Percentiles rank a stretch among this genome's conserved stretches.
Evolutionary conservation across 2,329 filamentous ascomycete genomes (phyloP).

Genomic region (Chaetoscypha palmicola): DNA sequence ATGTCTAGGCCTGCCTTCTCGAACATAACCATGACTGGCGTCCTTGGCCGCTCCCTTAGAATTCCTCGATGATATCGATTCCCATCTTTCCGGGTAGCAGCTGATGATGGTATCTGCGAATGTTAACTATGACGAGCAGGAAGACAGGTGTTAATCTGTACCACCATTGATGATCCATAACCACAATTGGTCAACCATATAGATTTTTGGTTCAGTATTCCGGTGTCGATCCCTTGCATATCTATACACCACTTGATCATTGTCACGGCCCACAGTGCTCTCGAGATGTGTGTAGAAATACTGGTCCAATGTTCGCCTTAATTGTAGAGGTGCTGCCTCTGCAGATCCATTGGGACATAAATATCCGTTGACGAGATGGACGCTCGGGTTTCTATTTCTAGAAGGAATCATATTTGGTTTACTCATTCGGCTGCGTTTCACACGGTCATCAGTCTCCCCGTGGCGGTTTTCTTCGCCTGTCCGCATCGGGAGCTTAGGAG

Average conservation of each 20-base stretch:
- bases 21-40: no score
- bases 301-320: conserved; percentile 3
- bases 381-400: neutral
- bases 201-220: neutral
- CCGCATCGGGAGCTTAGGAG: no score
- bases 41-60: no score
- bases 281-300: conserved; percentile 6
- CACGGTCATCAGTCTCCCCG: no score
- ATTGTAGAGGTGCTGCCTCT: neutral
- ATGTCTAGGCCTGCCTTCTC: no score
- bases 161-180: conserved; percentile 1
- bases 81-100: neutral
- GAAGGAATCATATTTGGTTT: neutral
- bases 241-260: conserved; percentile 1
- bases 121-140: neutral
- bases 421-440: no score
- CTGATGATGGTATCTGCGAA: neutral
- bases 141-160: neutral
- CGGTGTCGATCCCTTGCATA: neutral
- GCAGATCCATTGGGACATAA: neutral
- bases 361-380: neutral
- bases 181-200: neutral
- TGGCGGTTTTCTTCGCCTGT: no score
- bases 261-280: neutral
- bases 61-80: no score